These are phyloP conservation scores for Cubamyces sp. DNA, from an alignment of 768 basidiomycete genomes.

Conservation along the genomic window DNA sequence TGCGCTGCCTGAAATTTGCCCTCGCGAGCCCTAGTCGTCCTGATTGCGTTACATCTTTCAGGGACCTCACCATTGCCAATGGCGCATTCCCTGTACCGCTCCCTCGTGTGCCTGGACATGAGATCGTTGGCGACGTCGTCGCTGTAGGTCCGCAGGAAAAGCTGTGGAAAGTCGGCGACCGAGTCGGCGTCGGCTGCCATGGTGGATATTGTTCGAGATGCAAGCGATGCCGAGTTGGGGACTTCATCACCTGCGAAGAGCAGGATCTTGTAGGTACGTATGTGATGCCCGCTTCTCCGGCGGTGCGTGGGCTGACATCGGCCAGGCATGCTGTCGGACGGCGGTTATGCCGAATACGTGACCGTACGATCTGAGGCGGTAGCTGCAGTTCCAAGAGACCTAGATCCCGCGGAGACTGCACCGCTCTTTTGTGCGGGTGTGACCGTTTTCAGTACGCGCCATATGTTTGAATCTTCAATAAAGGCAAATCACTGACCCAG, in stretches of 20 bases:
- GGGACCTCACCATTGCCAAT: conserved; percentile 3
- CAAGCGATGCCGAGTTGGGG: conserved; percentile 30
- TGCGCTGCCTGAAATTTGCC: not conserved
- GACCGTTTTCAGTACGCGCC: conserved; percentile 39
- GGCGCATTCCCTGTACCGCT: not conserved
- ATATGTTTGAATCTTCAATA: not conserved
- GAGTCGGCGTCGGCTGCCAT: conserved; percentile 37
- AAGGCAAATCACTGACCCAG: not conserved
- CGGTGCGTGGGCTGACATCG: not conserved
- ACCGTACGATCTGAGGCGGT: conserved; percentile 31
- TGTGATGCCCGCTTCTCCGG: not conserved
- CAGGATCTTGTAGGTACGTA: conserved; percentile 26
- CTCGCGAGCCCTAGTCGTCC: no score
- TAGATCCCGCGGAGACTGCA: conserved; percentile 34
- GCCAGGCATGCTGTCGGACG: conserved; percentile 32
- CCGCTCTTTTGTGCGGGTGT: conserved; percentile 42
- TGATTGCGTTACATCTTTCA: not conserved
- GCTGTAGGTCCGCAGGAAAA: conserved; percentile 28
- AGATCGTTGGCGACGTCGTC: conserved; percentile 34
- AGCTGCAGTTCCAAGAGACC: conserved; percentile 28
- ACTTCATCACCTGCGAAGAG: conserved; percentile 32
- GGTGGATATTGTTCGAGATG: conserved; percentile 34
- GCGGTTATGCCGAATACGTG: conserved; percentile 36
- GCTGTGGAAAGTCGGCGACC: conserved; percentile 34
- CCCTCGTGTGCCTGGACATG: conserved; percentile 35